Evolutionary conservation across 2,329 filamentous ascomycete species (phyloP).

Genomic region (Cordyceps javanica): DNA sequence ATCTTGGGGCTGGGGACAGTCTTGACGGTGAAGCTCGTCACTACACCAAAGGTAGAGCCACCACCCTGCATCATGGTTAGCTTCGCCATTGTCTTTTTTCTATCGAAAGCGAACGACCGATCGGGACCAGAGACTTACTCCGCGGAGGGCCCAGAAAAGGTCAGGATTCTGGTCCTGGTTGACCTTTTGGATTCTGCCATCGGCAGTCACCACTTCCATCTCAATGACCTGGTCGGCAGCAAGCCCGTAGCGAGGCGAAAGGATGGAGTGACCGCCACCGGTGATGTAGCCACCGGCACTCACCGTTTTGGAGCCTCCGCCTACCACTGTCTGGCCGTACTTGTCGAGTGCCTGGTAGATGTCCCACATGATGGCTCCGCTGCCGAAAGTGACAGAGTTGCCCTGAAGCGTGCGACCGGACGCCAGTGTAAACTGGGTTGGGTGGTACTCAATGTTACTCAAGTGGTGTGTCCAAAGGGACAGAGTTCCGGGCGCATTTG

Average conservation of each 20-base stretch:
- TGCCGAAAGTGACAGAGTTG: constrained; percentile 45
- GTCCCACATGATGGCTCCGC: constrained; percentile 46
- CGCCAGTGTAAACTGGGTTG: constrained; percentile 36
- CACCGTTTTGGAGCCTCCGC: constrained; percentile 49
- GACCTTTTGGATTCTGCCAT: constrained; percentile 42
- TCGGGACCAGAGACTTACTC: constrained; percentile 31
- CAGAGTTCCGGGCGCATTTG: constrained; percentile 43
- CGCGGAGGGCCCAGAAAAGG: constrained; percentile 59
- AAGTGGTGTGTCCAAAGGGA: constrained; percentile 49
- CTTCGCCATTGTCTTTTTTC: neutral
- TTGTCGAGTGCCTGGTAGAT: constrained; percentile 39
- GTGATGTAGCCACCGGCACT: constrained; percentile 55
- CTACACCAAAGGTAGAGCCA: constrained; percentile 54
- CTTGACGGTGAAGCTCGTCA: constrained; percentile 51
- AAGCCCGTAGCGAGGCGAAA: constrained; percentile 50
- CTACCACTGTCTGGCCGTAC: constrained; percentile 44
- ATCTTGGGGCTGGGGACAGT: constrained; percentile 39
- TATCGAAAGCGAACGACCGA: neutral
- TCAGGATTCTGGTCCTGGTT: constrained; percentile 49
- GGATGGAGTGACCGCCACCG: constrained; percentile 53
- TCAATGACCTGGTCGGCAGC: constrained; percentile 56
- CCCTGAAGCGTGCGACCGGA: constrained; percentile 36
- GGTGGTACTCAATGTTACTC: constrained; percentile 30
- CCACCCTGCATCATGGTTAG: constrained; percentile 39
- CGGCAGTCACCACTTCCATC: constrained; percentile 49